phyloP scores from a whole-genome alignment of 2,329 filamentous ascomycete genomes.

The Xylaria sp. region DNA sequence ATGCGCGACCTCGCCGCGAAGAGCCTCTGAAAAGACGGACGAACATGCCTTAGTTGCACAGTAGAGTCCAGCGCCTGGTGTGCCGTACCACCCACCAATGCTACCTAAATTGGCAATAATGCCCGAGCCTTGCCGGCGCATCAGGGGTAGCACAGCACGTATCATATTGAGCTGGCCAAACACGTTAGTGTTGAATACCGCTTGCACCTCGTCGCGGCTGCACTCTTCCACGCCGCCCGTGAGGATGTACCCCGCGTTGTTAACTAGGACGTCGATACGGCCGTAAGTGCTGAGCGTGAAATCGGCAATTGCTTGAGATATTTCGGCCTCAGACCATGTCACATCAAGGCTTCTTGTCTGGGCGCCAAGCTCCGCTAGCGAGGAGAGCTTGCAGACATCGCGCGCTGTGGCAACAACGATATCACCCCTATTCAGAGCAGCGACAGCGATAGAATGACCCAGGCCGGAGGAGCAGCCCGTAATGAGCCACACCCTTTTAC shows the following conservation, averaged over 20 bases:
- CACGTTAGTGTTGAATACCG: slow-evolving; percentile 58
- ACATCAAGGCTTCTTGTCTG: slow-evolving; percentile 11
- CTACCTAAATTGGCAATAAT: slow-evolving; percentile 27
- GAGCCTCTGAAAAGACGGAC: slow-evolving; percentile 28
- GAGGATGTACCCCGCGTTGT: slow-evolving; percentile 14
- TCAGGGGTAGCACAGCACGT: slow-evolving; percentile 42
- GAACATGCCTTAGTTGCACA: slow-evolving; percentile 31
- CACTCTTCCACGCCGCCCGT: slow-evolving; percentile 16
- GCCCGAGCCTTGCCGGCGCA: slow-evolving; percentile 22
- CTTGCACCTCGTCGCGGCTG: slow-evolving; percentile 18
- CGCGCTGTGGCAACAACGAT: slow-evolving; percentile 14
- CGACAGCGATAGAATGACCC: slow-evolving; percentile 13
- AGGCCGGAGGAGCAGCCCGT: slow-evolving; percentile 22
- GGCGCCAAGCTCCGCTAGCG: slow-evolving; percentile 3
- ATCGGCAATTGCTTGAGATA: neutral
- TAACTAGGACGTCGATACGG: slow-evolving; percentile 18
- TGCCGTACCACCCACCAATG: slow-evolving; percentile 25
- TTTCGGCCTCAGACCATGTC: slow-evolving; percentile 2
- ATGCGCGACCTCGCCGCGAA: slow-evolving; percentile 15
- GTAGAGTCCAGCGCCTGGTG: slow-evolving; percentile 26
- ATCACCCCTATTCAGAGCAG: slow-evolving; percentile 12
- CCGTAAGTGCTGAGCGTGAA: too few relatives aligned
- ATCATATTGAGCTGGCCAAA: slow-evolving; percentile 57
- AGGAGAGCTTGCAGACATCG: slow-evolving; percentile 3
- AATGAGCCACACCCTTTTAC: slow-evolving; percentile 3